These are phyloP conservation scores for Phytophthora crassamura DNA, from an alignment of 352 stramenopile genomes.

Conservation along the genomic window DNA sequence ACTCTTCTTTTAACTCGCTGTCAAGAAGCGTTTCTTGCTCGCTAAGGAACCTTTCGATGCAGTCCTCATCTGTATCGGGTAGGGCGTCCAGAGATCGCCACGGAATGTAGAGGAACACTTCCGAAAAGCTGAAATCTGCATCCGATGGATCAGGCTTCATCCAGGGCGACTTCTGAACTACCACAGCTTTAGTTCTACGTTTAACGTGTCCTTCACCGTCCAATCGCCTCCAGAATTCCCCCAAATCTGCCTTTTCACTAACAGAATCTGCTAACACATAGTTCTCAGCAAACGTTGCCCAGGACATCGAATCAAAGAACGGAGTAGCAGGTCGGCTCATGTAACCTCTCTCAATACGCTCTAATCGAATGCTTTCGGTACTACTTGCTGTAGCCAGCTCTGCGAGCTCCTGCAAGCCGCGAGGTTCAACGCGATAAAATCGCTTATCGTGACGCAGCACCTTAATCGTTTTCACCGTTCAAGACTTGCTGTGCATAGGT, in stretches of 20 bases:
- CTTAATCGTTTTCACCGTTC: conserved; percentile 10
- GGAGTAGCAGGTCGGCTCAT: no score
- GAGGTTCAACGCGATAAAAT: conserved; percentile 17
- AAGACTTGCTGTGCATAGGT: neutral
- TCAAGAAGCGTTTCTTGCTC: neutral
- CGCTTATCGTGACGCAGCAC: neutral
- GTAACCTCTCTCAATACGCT: no score
- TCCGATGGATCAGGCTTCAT: no score
- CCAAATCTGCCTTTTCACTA: neutral
- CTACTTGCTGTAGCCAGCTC: no score
- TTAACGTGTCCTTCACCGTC: neutral
- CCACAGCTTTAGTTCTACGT: neutral
- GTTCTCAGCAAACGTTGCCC: neutral
- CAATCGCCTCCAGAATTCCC: neutral
- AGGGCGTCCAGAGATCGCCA: no score
- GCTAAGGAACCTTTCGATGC: neutral
- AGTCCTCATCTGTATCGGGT: neutral
- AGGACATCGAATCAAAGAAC: neutral
- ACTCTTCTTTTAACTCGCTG: neutral
- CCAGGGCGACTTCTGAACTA: neutral
- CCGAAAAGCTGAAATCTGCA: no score
- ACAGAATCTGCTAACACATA: neutral
- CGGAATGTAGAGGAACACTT: no score
- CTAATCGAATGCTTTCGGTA: no score
- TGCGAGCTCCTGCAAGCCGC: no score